phyloP scores from a whole-genome alignment of 2,329 filamentous ascomycete genomes.

The Hypoxylon sp. region DNA sequence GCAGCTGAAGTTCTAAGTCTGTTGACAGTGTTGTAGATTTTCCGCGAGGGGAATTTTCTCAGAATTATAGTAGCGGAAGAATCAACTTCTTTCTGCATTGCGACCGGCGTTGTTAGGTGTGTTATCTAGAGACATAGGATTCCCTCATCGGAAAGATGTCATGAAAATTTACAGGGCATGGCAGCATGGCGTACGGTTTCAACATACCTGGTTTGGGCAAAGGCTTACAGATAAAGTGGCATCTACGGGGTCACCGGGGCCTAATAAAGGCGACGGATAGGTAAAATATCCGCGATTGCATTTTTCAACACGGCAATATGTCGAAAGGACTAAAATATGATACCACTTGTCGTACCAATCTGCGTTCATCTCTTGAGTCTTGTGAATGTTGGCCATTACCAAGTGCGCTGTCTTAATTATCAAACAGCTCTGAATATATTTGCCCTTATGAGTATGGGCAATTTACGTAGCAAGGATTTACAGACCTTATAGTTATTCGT shows the following conservation, averaged over 20 bases:
- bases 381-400: constrained; percentile 6
- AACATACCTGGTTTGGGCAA: constrained; percentile 53
- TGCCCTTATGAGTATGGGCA: too few relatives aligned
- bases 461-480: too few relatives aligned
- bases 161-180: constrained; percentile 52
- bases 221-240: constrained; percentile 40
- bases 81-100: constrained; percentile 58
- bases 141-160: constrained; percentile 56
- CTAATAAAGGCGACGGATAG: constrained; percentile 36
- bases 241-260: constrained; percentile 33
- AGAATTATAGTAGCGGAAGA: constrained; percentile 53
- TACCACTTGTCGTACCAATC: constrained; percentile 37
- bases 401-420: too few relatives aligned
- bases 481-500: too few relatives aligned
- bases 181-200: constrained; percentile 58
- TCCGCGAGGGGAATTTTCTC: constrained; percentile 48
- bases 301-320: constrained; percentile 43
- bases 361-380: constrained; percentile 6
- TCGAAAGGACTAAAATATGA: constrained; percentile 38
- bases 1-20: constrained; percentile 85
- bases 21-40: constrained; percentile 44
- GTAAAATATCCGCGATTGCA: constrained; percentile 35
- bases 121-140: constrained; percentile 53
- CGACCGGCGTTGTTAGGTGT: constrained; percentile 54
- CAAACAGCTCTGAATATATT: too few relatives aligned